Base-by-base conservation (phyloP, 2,329 filamentous ascomycete species). In the Macroventuria anomochaeta region DNA sequence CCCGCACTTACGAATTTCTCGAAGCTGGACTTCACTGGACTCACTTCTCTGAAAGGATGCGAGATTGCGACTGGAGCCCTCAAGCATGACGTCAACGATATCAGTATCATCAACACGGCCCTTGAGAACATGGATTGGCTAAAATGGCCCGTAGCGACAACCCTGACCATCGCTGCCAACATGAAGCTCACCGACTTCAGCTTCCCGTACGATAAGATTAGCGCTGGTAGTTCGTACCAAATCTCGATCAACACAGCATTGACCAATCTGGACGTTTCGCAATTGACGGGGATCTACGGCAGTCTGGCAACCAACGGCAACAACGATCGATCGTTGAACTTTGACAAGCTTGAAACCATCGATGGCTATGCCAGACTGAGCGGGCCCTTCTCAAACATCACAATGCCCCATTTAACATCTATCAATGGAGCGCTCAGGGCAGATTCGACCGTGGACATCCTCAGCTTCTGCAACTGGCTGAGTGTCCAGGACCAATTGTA, bases 91-190 rank as follows among this genome's bases (percentile, higher is more conserved):
- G 51, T 66, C 12, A 31, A 57, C 3, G 60, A 60, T 15, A 41
- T 66, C 18, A 62, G 31, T 31, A 56, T 68, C n/a, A 23, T 50
- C 10, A 56, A 60, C 12, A 66, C 63, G 2, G 46, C 46, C 1
- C 21, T 68, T 2, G 57, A 61, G 37, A 61, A 32, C 21, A 25
- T 68, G 39, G 58, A 63, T 6, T 68, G 64, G 64, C 26, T 68
- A 10, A 57, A 29, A 13, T 66, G 64, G 64, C 63, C 64, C 5
- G 51, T 68, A 3, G 47, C 51, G 17, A 31, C 50, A 2, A 28
- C 38, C 8, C 23, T 68, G 1, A 65, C 56, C 15, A 59, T 68
- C 23, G 58, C 46, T 23, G 29, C 44, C n/a, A 68, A 68, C 34
- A 33, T 18, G 8, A 55, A 61, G 8, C 55, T 68, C 12, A 37